Conservation (phyloP, 1,139 yeast genomes). For the Debaryomyces nepalensis region DNA sequence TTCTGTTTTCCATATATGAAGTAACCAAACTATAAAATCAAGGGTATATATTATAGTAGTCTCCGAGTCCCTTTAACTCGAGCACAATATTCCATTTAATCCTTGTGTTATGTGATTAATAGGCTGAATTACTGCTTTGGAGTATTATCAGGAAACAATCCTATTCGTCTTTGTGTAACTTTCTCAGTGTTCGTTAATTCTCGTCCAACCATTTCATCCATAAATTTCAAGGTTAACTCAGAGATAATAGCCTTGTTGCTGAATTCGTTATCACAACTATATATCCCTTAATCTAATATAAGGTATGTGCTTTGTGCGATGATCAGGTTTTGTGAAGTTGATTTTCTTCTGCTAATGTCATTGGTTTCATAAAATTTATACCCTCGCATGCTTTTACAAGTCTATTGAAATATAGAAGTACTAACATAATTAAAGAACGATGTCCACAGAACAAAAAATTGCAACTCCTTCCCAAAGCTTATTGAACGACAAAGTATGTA, state of each 20-base stretch:
- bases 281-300: conserved; percentile 5
- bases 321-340: neutral
- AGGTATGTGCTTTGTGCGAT: neutral
- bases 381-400: neutral
- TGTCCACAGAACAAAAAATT: conserved; percentile 36
- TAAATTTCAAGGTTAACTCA: conserved; percentile 13
- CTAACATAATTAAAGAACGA: conserved; percentile 14
- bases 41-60: too few species aligned
- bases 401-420: neutral
- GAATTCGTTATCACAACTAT: conserved; percentile 5
- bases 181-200: conserved; percentile 9
- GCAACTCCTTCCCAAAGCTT: conserved; percentile 67
- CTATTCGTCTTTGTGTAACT: conserved; percentile 15
- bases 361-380: neutral
- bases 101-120: too few species aligned
- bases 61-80: too few species aligned
- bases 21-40: too few species aligned
- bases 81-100: too few species aligned
- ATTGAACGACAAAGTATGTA: conserved; percentile 69
- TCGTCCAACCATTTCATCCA: conserved; percentile 19
- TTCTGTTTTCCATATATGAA: too few species aligned
- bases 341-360: neutral
- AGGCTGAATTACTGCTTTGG: neutral
- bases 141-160: neutral
- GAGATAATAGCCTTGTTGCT: conserved; percentile 7